Percentiles rank a stretch among this genome's conserved stretches.
These are phyloP conservation scores for Globisporangium nunn DNA, from an alignment of 352 stramenopile genomes.

Conservation along the genomic window DNA sequence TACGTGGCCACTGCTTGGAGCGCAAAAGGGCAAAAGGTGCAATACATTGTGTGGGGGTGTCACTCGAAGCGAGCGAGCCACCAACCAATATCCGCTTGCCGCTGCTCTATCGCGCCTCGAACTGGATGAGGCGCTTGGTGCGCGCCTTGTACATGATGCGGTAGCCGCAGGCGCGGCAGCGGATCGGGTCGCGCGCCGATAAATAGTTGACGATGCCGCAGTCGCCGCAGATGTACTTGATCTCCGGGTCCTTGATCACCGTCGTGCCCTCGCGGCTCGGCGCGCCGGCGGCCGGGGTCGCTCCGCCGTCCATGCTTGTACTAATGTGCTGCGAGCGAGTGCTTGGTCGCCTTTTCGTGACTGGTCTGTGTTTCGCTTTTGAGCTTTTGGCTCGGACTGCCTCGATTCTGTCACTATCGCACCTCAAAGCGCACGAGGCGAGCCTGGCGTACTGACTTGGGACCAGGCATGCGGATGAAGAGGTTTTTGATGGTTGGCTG, in stretches of 20 bases:
- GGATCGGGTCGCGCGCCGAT: conserved; percentile 92
- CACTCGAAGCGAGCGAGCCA: no score
- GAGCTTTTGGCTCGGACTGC: background rate
- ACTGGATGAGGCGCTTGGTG: conserved; percentile 93
- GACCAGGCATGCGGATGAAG: background rate
- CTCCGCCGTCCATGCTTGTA: conserved; percentile 67
- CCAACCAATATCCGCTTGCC: background rate
- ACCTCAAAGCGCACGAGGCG: no score
- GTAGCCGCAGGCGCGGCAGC: conserved; percentile 95
- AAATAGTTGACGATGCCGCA: conserved; percentile 94
- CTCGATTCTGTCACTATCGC: background rate
- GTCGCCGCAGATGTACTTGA: conserved; percentile 97
- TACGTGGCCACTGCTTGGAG: no score
- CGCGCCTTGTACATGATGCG: conserved; percentile 98
- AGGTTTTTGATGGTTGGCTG: conserved; percentile 17
- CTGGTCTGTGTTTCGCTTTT: background rate
- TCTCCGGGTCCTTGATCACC: conserved; percentile 83
- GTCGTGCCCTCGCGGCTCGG: conserved; percentile 35
- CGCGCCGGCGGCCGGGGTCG: conserved; percentile 58
- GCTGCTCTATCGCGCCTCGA: conserved; percentile 73
- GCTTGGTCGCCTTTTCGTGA: conserved; percentile 1
- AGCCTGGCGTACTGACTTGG: no score
- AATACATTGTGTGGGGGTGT: no score
- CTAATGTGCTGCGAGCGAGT: conserved; percentile 1
- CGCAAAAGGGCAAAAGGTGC: no score